Base-by-base conservation (phyloP, 2,329 filamentous ascomycete species). In the Parastagonospora avenae region DNA sequence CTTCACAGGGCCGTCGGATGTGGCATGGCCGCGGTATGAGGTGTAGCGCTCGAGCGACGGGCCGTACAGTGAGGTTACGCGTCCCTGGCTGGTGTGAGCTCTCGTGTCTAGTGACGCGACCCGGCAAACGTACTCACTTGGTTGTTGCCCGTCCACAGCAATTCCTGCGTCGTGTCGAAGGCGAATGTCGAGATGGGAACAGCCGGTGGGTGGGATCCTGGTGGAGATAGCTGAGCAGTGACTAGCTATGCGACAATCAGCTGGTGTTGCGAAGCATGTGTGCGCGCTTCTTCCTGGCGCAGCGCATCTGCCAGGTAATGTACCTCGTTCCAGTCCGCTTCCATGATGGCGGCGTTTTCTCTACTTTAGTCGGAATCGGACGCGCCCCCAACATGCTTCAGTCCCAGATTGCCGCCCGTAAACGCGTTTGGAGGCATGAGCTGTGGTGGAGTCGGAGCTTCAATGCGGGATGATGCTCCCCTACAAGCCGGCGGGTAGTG, bases 71-170 rank as follows among this genome's bases (percentile, higher is more conserved):
- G 93, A 96, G 38, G 86, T 89, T 41, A 97, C 85, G 59, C 92
- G 87, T 55, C 94, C 94, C 91, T 96, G 62, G n/a, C 44, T 16
- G 8, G 32, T 32, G 49, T 69, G 30, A 59, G 52, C 44, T 2
- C 11, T 27, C 8, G 46, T 28, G 54, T 36, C 40, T 32, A 16
- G 29, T 30, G 46, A 24, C 27, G 15, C 36, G 24, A 11, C 37
- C 8, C 45, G 29, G 32, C 33, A 47, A 55, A 62, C 52, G 37
- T 59, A 75, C 84, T 79, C 80, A 94, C 91, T 80, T 87, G 91
- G 77, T 94, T 90, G 74, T 94, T 96, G 40, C 92, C 95, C 2
- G 87, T 86, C 94, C 95, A 99, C 46, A 99, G 77, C 31, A 99
- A 82, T 74, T 99, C 94, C 73, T 96, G 89, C 33, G 83, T 82